Evolutionary conservation across 2,329 filamentous ascomycete species (phyloP).

Genomic region (Zasmidium cellare): DNA sequence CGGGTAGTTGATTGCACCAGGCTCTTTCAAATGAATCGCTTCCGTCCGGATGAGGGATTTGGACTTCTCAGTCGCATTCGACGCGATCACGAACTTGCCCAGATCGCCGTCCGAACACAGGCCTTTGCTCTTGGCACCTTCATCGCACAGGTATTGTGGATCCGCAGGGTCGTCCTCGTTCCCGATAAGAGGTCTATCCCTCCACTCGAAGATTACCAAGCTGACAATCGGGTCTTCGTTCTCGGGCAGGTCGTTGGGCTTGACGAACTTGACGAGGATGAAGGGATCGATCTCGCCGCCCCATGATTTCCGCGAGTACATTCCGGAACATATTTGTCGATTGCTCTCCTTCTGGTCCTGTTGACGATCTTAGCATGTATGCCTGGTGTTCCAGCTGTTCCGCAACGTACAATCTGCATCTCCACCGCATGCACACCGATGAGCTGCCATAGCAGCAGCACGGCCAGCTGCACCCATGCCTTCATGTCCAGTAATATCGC

Average conservation of each 20-base stretch:
- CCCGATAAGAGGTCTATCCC: slow-evolving; percentile 77
- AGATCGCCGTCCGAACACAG: slow-evolving; percentile 76
- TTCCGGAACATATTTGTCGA: slow-evolving; percentile 82
- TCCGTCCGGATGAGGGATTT: slow-evolving; percentile 73
- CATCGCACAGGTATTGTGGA: slow-evolving; percentile 65
- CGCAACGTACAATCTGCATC: slow-evolving; percentile 32
- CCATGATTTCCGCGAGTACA: slow-evolving; percentile 91
- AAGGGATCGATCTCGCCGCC: slow-evolving; percentile 85
- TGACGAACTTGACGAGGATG: slow-evolving; percentile 79
- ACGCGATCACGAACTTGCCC: slow-evolving; percentile 78
- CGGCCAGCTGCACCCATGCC: slow-evolving; percentile 29
- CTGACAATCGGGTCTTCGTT: slow-evolving; percentile 75
- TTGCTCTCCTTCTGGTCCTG: slow-evolving; percentile 76
- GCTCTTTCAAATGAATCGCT: slow-evolving; percentile 77
- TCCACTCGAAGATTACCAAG: slow-evolving; percentile 92
- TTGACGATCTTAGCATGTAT: slow-evolving; percentile 10
- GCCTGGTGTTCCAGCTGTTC: not conserved
- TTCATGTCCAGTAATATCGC: slow-evolving; percentile 24
- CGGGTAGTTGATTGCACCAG: slow-evolving; percentile 73
- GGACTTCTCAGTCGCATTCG: slow-evolving; percentile 72
- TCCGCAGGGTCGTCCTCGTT: slow-evolving; percentile 54
- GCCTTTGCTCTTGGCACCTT: slow-evolving; percentile 65
- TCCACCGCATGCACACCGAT: slow-evolving; percentile 29
- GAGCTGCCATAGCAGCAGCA: slow-evolving; percentile 31
- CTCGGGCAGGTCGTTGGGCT: slow-evolving; percentile 54